phyloP scores from a whole-genome alignment of 2,329 filamentous ascomycete genomes.

The Neonectria coccinea region DNA sequence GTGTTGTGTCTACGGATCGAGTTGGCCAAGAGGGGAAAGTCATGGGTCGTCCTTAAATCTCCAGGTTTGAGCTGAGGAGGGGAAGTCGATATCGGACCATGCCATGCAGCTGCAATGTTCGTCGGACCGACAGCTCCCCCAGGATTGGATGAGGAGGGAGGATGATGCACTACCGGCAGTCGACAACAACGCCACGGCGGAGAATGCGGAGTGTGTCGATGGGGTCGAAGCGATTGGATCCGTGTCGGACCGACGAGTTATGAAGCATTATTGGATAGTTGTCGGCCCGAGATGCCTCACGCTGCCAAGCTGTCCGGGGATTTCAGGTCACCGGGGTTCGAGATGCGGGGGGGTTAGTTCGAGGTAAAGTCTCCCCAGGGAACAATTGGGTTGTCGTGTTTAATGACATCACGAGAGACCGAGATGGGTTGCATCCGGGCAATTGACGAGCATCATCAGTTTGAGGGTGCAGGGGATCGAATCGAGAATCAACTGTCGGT shows the following conservation, averaged over 20 bases:
- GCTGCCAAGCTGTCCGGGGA: neutral
- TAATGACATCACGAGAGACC: neutral
- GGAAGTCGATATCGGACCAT: neutral
- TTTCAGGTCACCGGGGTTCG: neutral
- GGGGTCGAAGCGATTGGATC: conserved; percentile 10
- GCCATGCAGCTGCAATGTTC: neutral
- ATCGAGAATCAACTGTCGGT: neutral
- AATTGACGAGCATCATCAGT: neutral
- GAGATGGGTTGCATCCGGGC: neutral
- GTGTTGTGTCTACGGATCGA: neutral
- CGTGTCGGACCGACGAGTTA: neutral
- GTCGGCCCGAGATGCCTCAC: conserved; percentile 31
- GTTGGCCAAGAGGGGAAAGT: neutral
- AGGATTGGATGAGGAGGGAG: neutral
- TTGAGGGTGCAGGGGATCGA: neutral
- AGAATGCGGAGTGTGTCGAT: neutral
- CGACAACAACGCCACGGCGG: neutral
- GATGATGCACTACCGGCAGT: neutral
- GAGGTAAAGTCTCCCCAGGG: neutral
- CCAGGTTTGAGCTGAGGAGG: neutral
- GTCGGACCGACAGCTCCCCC: conserved; percentile 24
- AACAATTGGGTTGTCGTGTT: neutral
- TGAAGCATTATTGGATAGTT: conserved; percentile 5
- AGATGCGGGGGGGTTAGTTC: conserved; percentile 4
- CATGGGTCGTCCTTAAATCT: conserved; percentile 19